Base-by-base conservation (phyloP, 148 eudicot species). In the Linanthus parryae region DNA sequence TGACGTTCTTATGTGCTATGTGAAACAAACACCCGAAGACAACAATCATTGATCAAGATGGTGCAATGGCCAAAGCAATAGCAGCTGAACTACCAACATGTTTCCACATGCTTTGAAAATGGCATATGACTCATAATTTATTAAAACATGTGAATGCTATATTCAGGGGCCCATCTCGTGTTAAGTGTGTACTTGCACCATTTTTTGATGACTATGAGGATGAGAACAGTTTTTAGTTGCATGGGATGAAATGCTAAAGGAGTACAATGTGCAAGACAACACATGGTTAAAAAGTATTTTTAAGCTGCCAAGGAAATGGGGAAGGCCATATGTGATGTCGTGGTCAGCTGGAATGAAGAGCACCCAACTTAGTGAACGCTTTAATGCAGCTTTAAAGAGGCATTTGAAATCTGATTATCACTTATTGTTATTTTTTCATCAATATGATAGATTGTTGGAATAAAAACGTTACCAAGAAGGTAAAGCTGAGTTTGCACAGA, bases 21-120 rank as follows among this genome's bases (percentile, higher is more conserved):
- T 36, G 38, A 27, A 51, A 62, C 31, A 61, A 60, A 34, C 46
- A 61, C 40, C 79, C 79, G 38, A 64, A 50, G 52, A 74, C 79
- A 20, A 65, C 65, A 15, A 34, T 69, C 16, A 69, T 62, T 8
- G 58, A 52, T 21, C 57, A 65, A 61, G 53, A 47, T 42, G 15
- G 34, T 12, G 53, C 51, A 26, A 57, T 65, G 57, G 64, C 68
- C 19, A 57, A 43, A 30, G 65, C 62, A 18, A 40, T 65, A 3
- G 5, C 44, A 14, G 38, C 15, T 1, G 45, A 52, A 22, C 52
- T 62, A 24, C 74, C 68, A 31, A 44, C 64, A 23, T 43, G 58
- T 37, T 52, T 30, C 54, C 74, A 73, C 56, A 64, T 57, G 3
- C 24, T 64, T 14, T 73, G 73, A 36, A 58, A 44, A 26, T 72